Percentiles rank a stretch among this genome's conserved stretches.
These are phyloP conservation scores for Schoenoplectus triqueter DNA, from an alignment of 202 grass and related monocot genomes.

Conservation along the genomic window DNA sequence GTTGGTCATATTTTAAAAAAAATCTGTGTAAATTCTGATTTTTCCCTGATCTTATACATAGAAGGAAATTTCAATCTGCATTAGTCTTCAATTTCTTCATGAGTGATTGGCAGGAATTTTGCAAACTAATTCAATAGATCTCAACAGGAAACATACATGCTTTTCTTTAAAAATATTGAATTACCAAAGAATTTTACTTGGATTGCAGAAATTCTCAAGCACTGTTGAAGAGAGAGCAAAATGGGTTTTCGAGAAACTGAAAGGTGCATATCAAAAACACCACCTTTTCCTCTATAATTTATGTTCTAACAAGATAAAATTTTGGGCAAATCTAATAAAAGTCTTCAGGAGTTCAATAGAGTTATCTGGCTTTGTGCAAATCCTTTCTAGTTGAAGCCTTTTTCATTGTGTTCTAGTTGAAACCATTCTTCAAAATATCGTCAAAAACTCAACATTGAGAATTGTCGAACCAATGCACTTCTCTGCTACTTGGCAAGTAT, in stretches of 20 bases:
- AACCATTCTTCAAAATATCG: conserved; percentile 4
- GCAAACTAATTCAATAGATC: background rate
- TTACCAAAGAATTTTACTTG: conserved; percentile 3
- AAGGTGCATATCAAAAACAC: conserved; percentile 52
- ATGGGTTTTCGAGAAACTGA: conserved; percentile 98
- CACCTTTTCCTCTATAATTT: background rate
- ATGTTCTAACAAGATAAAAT: background rate
- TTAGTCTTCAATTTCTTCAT: background rate
- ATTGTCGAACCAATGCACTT: conserved; percentile 4
- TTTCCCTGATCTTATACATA: background rate
- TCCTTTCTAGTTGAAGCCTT: background rate
- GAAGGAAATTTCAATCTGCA: background rate
- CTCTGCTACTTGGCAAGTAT: background rate
- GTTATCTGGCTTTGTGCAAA: background rate
- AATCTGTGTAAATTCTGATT: background rate
- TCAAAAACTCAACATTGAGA: background rate
- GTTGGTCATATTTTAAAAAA: no score
- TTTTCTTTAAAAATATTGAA: background rate
- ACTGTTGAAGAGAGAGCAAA: conserved; percentile 97
- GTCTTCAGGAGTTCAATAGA: background rate
- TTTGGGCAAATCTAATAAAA: background rate
- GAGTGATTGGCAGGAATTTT: background rate
- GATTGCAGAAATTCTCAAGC: conserved; percentile 72
- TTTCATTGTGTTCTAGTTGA: background rate
- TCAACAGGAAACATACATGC: background rate